Base-by-base conservation (phyloP, 2,329 filamentous ascomycete species). In the Capronia coronata region DNA sequence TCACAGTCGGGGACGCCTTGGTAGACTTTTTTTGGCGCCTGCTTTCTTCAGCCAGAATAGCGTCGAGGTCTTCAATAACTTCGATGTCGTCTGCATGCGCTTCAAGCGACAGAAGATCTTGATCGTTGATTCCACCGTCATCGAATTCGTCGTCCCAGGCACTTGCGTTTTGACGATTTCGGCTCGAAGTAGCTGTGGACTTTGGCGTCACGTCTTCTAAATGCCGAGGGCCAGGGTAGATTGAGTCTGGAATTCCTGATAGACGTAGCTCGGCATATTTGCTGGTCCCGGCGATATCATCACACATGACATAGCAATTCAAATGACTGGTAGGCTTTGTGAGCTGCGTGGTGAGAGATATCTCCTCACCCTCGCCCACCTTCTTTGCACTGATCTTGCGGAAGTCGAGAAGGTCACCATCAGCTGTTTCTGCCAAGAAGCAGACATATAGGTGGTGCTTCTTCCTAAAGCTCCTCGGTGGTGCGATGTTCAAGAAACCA, bases 281-380 rank as follows among this genome's bases (percentile, higher is more conserved):
- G 61, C 75, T 65, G 9, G 79, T 82, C 9, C 79, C 79, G 53
- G 78, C 87, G 60, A 97, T 84, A 37, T 88, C 83, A 67, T 96
- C 91, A 57, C 90, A 97, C 65, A 87, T 86, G 42, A 90, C 73
- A 62, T 83, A 80, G 52, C 82, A 87, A 19, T 75, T 75, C 27
- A 93, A 77, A 2, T 74, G 68, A 49, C 84, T 78, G 14, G 78
- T 75, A 0, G 71, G 64, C 3, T 69, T 69, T 1, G 66, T 75
- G 16, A 88, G 63, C 0, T 77, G 68, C 1, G 82, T 77, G 16
- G 68, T 77, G 55, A 84, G 83, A 0, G 72, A 66, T 1, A 89
- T 63, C 8, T 82, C 76, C 19, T 83, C 77, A 0, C 75, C 76
- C 3, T 73, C 74, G n/a, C 76, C 72, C 7, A 95, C 65, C 53